A percentile compares a stretch with the other conserved stretches of the same genome.
These are phyloP conservation scores for Colletotrichum agaves DNA, from an alignment of 2,329 filamentous ascomycete genomes.

Conservation along the genomic window DNA sequence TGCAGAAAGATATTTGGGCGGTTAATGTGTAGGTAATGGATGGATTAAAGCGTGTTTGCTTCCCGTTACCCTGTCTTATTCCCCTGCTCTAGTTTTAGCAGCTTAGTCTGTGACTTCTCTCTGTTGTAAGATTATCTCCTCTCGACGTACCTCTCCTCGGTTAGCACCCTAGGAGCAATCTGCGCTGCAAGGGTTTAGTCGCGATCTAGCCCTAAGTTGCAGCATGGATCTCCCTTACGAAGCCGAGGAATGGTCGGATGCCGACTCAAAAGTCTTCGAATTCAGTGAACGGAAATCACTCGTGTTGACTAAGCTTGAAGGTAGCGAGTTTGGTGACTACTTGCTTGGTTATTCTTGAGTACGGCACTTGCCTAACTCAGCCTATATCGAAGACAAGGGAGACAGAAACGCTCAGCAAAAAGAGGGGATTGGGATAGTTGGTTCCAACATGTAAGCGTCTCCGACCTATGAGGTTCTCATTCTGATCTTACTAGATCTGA, in stretches of 20 bases:
- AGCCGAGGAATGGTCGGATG: neutral
- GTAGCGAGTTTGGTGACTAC: neutral
- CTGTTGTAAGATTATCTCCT: too few relatives aligned
- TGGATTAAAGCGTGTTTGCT: neutral
- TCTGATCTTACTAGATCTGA: accelerated
- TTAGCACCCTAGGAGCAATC: too few relatives aligned
- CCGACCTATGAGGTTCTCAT: neutral
- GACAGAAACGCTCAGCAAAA: neutral
- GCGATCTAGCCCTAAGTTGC: too few relatives aligned
- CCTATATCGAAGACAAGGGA: accelerated
- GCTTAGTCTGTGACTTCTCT: too few relatives aligned
- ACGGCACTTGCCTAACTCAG: accelerated
- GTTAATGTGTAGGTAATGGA: neutral
- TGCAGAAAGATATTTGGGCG: neutral
- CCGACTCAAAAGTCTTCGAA: neutral
- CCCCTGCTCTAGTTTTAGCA: too few relatives aligned
- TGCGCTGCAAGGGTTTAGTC: too few relatives aligned
- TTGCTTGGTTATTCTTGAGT: accelerated
- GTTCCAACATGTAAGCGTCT: neutral
- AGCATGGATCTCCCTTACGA: neutral
- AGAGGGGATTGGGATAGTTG: constrained; percentile 25
- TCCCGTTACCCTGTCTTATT: neutral
- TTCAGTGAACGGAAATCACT: neutral
- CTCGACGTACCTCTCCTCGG: too few relatives aligned
- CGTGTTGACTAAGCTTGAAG: neutral